Conservation (phyloP, 2,329 filamentous ascomycete species). For the Clarireedia sp. region DNA sequence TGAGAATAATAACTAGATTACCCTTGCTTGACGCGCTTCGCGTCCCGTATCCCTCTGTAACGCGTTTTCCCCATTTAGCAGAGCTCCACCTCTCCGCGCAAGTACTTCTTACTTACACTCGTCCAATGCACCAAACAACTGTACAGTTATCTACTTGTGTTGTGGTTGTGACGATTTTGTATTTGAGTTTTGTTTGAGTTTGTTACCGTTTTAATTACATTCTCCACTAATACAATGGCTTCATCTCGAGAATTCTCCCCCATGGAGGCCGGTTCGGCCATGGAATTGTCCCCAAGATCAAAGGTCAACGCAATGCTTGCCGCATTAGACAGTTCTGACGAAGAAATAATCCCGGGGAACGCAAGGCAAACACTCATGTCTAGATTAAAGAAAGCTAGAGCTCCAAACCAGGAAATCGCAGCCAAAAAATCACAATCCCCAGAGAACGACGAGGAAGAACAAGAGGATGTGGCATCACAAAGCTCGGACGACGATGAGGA, state of each 20-base stretch:
- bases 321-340: slow-evolving; percentile 41
- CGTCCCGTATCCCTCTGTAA: not conserved
- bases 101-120: too few relatives aligned
- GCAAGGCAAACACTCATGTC: slow-evolving; percentile 17
- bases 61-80: not conserved
- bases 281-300: slow-evolving; percentile 41
- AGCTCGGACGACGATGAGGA: slow-evolving; percentile 35
- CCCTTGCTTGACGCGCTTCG: not conserved
- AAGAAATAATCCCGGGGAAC: slow-evolving; percentile 20
- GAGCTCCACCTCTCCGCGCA: too few relatives aligned
- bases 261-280: slow-evolving; percentile 35
- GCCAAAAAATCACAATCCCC: not conserved
- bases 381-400: slow-evolving; percentile 8
- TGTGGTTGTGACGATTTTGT: not conserved
- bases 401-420: slow-evolving; percentile 9
- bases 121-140: too few relatives aligned
- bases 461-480: not conserved
- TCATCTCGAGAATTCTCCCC: slow-evolving; percentile 41
- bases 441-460: not conserved
- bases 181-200: not conserved
- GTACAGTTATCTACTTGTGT: not conserved
- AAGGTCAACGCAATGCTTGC: slow-evolving; percentile 49
- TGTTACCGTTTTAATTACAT: not conserved
- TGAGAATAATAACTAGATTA: not conserved
- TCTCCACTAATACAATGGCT: slow-evolving; percentile 35